Percentiles rank a stretch among this genome's conserved stretches.
Conservation (phyloP, 73 alveolate species). For the Uronychia binucleata region DNA sequence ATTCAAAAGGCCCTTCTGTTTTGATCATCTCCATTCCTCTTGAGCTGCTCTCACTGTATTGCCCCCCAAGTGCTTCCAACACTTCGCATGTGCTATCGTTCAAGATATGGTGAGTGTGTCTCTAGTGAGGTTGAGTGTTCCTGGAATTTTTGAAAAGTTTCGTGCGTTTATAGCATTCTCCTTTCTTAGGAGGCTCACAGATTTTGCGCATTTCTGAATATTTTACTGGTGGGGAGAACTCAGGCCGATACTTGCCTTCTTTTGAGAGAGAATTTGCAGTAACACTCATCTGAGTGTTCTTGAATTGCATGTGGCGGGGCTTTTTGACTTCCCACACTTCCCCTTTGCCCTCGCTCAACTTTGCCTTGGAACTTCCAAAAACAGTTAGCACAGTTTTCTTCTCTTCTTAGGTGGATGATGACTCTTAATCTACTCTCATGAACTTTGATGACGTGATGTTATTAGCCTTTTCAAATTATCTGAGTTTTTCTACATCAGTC, state of each 20-base stretch:
- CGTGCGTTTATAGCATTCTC: not conserved
- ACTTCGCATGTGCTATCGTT: not conserved
- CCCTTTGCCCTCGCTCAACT: not conserved
- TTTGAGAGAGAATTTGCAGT: not conserved
- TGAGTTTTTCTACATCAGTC: not conserved
- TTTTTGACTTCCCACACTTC: not conserved
- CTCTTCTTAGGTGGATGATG: too few relatives aligned
- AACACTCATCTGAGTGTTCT: not conserved
- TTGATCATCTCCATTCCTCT: not conserved
- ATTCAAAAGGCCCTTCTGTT: not conserved
- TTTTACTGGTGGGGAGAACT: not conserved
- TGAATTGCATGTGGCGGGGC: not conserved
- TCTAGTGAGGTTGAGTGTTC: not conserved
- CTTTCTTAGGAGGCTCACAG: not conserved
- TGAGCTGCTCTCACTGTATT: not conserved
- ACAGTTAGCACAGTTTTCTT: not conserved
- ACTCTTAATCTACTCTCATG: too few relatives aligned
- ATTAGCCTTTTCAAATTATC: not conserved
- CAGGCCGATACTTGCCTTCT: not conserved
- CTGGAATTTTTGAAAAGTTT: not conserved
- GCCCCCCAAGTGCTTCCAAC: not conserved
- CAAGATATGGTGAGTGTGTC: not conserved
- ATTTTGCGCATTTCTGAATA: not conserved
- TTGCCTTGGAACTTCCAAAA: not conserved
- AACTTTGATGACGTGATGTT: not conserved